Evolutionary conservation across 306 rosid genomes (phyloP).

Genomic region (Quercus engelmannii): DNA sequence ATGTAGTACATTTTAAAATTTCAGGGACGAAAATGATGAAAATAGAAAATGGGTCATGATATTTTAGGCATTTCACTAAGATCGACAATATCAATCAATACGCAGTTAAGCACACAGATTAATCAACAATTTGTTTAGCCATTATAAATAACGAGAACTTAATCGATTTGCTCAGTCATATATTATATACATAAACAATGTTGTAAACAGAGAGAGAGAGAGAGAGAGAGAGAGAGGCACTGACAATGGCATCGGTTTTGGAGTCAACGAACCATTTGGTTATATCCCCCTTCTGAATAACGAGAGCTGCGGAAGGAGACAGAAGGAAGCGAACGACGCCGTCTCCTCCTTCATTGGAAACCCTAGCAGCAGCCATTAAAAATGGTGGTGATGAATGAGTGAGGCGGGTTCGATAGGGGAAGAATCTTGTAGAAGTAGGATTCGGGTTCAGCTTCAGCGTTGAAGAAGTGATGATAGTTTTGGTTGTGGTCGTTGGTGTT

Average conservation of each 20-base stretch:
- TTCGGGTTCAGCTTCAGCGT: conserved; percentile 7
- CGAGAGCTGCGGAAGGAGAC: conserved; percentile 49
- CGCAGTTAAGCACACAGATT: too few relatives aligned
- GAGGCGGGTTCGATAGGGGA: neutral
- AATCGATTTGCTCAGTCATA: too few relatives aligned
- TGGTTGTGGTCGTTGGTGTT: too few relatives aligned
- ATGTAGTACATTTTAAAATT: too few relatives aligned
- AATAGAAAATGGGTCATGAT: too few relatives aligned
- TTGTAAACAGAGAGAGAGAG: neutral
- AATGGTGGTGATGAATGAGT: neutral
- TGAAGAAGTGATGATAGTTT: too few relatives aligned
- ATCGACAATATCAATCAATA: too few relatives aligned
- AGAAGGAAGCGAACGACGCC: conserved; percentile 58
- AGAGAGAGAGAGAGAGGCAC: conserved; percentile 25
- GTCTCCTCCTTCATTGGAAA: conserved; percentile 23
- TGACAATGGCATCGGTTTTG: conserved; percentile 76
- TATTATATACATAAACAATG: too few relatives aligned
- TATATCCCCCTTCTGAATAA: conserved; percentile 83
- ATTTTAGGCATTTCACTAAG: too few relatives aligned
- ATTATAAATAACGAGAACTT: too few relatives aligned
- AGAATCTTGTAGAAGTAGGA: neutral
- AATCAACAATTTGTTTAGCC: too few relatives aligned
- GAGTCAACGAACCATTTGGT: conserved; percentile 79
- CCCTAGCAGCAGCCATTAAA: conserved; percentile 31
- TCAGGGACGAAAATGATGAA: too few relatives aligned